Base-by-base conservation (phyloP, 2,329 filamentous ascomycete genomes). In the Ophiostoma montium region DNA sequence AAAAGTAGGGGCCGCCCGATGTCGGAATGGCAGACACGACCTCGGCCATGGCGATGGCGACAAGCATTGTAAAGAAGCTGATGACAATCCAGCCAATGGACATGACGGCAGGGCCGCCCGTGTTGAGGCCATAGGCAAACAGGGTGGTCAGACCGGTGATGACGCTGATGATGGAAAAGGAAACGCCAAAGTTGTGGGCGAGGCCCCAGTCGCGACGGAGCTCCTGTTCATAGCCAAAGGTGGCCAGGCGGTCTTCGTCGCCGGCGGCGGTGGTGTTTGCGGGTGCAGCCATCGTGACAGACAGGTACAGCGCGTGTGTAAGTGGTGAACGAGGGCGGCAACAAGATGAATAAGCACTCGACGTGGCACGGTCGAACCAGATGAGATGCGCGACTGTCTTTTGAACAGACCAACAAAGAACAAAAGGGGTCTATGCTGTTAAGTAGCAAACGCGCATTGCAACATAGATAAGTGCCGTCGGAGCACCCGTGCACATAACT, bases 191-290 rank as follows among this genome's bases (percentile, higher is more conserved):
- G 57, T 78, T 79, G 56, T 79, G 75, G 47, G 71, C 62, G 52
- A 78, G 56, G 5, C 71, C 70, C 75, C 75, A 79, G 58, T 77
- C 72, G 45, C 75, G 66, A 33, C 69, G 67, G 54, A 79, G 60
- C 56, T 78, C 75, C 53, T 79, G 75, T 58, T 75, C 72, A 59
- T 80, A 80, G 1, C 76, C 76, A 56, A 79, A 68, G 54, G 74
- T 67, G 3, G 71, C 73, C 47, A 78, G 61, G 15, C 68, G 69
- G 49, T 67, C 63, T 57, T 75, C 73, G 59, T 77, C 74, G n/a
- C 61, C 59, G 38, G 58, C 60, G 18, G 56, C 56, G 48, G 53
- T 57, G 15, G 52, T 54, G 44, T 57, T 57, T 11, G 58, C 53
- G 11, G 23, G 23, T 8, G 60, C 60, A 3, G 50, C 51, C 55